Evolutionary conservation across 163 green algal genomes (phyloP).

Genomic region (Trebouxiophyceae sp.): DNA sequence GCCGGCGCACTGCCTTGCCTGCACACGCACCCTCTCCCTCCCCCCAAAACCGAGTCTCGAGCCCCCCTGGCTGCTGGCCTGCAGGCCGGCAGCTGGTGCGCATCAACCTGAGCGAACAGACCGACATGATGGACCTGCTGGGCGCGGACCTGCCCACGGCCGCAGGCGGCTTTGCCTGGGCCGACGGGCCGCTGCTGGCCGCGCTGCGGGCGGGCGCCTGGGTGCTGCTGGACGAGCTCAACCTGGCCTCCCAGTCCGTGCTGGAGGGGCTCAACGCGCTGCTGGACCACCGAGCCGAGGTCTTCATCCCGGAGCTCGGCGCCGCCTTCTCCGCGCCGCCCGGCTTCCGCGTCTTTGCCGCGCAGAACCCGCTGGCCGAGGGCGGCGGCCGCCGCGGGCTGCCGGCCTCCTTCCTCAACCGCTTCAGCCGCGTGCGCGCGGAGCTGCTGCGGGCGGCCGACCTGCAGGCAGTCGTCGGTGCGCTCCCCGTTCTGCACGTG

Average conservation of each 20-base stretch:
- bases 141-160: constrained; percentile 83
- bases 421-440: constrained; percentile 86
- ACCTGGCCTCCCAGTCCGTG: constrained; percentile 88
- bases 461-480: constrained; percentile 64
- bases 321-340: constrained; percentile 66
- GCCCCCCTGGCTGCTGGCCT: background rate
- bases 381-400: constrained; percentile 95
- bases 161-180: constrained; percentile 83
- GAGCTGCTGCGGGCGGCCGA: constrained; percentile 74
- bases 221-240: constrained; percentile 99
- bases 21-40: too few relatives aligned
- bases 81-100: constrained; percentile 63
- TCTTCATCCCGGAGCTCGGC: constrained; percentile 97
- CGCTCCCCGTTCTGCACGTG: too few relatives aligned
- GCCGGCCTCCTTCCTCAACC: constrained; percentile 94
- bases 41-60: too few relatives aligned
- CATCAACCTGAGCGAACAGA: constrained; percentile 97
- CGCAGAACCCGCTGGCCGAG: constrained; percentile 89
- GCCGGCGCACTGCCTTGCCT: too few relatives aligned
- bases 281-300: constrained; percentile 87
- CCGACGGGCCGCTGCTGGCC: constrained; percentile 73
- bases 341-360: constrained; percentile 86
- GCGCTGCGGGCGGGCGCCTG: constrained; percentile 76
- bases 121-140: constrained; percentile 99
- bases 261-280: constrained; percentile 95